These are phyloP conservation scores for Didymella keratinophila DNA, from an alignment of 2,329 filamentous ascomycete genomes.

Conservation along the genomic window DNA sequence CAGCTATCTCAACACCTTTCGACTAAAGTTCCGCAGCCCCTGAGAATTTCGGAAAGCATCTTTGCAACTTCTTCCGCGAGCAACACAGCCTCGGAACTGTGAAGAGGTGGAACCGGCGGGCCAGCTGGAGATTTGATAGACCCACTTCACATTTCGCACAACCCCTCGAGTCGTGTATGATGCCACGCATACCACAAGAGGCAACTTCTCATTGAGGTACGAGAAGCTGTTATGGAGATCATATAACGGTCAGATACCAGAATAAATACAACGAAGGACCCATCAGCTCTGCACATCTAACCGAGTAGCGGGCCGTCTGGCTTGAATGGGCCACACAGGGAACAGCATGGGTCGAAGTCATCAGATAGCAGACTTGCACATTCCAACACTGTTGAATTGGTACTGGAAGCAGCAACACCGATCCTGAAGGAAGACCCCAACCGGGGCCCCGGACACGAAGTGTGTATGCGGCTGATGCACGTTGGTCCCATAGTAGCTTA, in stretches of 20 bases:
- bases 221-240: slow-evolving; percentile 1
- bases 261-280: neutral
- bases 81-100: neutral
- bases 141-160: neutral
- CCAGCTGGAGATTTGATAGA: neutral
- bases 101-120: neutral
- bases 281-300: neutral
- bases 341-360: neutral
- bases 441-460: neutral
- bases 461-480: neutral
- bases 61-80: neutral
- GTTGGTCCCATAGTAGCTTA: neutral
- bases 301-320: neutral
- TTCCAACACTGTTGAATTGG: neutral
- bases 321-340: neutral
- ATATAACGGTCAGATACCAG: neutral
- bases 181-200: neutral
- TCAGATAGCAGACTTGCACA: neutral
- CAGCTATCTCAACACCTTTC: neutral
- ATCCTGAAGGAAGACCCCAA: neutral
- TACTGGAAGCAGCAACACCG: neutral
- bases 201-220: neutral
- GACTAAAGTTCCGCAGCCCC: too few relatives aligned
- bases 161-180: neutral
- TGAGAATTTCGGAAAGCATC: too few relatives aligned